Base-by-base conservation (phyloP, 2,329 filamentous ascomycete genomes). In the Fonsecaea pedrosoi region DNA sequence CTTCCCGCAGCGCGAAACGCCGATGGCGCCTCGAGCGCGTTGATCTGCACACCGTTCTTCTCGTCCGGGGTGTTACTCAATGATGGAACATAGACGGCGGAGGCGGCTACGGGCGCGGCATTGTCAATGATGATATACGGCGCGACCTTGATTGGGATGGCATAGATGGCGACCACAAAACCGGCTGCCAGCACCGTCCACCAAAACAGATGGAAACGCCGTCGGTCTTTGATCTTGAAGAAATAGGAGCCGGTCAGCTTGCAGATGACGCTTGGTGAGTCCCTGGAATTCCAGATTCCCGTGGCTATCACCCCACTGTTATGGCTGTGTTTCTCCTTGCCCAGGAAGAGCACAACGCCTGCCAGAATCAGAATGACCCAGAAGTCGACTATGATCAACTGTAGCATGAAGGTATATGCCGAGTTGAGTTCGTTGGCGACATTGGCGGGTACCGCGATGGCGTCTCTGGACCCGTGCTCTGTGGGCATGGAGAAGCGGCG, bases 341-440 rank as follows among this genome's bases (percentile, higher is more conserved):
- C 58, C 30, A 61, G 8, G 34, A 37, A 61, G 58, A 61, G 58
- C 10, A 61, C 45, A 25, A 61, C 58, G 32, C 58, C 58, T 3
- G 15, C 42, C 30, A 61, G 58, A 13, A 61, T 61, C n/a, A 61
- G 32, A 32, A 61, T 50, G 10, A 45, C 40, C 42, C 42, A 61
- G 58, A 61, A 61, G 45, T 45, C 48, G 58, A 61, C 9, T 9
- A 61, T 61, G n/a, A 61, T 61, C 58, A 61, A 13, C 37, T 61
- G 58, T 32, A 61, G 9, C 58, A 61, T 53, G 40, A 61, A 61
- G 58, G 40, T 53, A n/a, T 61, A 61, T 37, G 58, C 58, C 1
- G 58, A 61, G 48, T 61, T 61, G 58, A 61, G 58, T 32, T 61
- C 45, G 48, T 61, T 45, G 58, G 58, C 58, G 45, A 61, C 58